These are phyloP conservation scores for Kwoniella shandongensis DNA, from an alignment of 768 basidiomycete genomes.

Conservation along the genomic window DNA sequence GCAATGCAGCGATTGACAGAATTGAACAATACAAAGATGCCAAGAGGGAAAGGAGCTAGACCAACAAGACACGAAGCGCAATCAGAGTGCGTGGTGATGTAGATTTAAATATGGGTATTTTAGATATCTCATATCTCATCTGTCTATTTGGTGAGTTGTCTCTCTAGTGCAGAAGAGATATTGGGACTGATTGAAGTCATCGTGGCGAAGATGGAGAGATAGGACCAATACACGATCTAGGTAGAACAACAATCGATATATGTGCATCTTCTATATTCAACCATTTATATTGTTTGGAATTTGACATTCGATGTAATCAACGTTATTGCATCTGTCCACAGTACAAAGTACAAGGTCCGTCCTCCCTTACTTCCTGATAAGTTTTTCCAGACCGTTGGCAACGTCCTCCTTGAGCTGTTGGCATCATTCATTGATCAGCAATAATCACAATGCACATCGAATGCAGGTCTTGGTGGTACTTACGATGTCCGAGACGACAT, in stretches of 20 bases:
- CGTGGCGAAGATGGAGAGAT: no score
- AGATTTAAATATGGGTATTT: no score
- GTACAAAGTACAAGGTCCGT: no score
- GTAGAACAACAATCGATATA: no score
- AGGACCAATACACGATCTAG: no score
- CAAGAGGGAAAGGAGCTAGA: constrained; percentile 67
- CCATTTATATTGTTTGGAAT: no score
- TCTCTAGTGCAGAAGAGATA: no score
- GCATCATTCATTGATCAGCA: background rate
- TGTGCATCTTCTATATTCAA: no score
- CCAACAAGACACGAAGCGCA: constrained; percentile 91
- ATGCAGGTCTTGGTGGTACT: constrained; percentile 3
- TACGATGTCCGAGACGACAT: constrained; percentile 47
- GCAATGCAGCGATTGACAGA: constrained; percentile 95
- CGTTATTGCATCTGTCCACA: no score
- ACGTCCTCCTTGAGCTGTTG: constrained; percentile 48
- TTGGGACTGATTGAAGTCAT: no score
- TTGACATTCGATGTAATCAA: no score
- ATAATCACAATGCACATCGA: background rate
- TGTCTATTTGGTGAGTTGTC: background rate
- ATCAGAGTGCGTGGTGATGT: constrained; percentile 84
- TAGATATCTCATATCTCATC: no score
- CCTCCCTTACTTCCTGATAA: constrained; percentile 8
- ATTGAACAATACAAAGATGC: constrained; percentile 68
- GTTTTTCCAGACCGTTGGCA: constrained; percentile 34